Evolutionary conservation across 208 protist genomes (phyloP).

Genomic region (Crithidia thermophila): DNA sequence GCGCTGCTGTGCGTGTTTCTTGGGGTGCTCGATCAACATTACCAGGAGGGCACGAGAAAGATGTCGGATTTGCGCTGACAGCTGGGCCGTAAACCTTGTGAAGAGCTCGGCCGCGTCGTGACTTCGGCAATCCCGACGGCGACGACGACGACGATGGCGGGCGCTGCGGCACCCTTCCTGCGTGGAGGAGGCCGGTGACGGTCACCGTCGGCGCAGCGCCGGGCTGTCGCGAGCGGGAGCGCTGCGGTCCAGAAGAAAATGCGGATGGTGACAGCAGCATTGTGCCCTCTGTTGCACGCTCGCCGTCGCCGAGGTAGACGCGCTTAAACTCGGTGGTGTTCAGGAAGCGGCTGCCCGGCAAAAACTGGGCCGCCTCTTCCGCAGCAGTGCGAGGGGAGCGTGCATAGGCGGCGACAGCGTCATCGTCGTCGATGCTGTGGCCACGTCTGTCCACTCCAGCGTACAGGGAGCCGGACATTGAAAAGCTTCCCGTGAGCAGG

Average conservation of each 20-base stretch:
- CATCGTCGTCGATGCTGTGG: not conserved
- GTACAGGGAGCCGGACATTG: too few species aligned
- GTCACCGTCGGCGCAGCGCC: too few species aligned
- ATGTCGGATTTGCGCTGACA: too few species aligned
- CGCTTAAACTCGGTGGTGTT: constrained; percentile 49
- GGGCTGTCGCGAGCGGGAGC: too few species aligned
- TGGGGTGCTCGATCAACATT: not conserved
- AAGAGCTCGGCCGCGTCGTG: not conserved
- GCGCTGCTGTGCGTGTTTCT: not conserved
- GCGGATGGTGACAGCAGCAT: not conserved
- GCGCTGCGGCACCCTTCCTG: not conserved
- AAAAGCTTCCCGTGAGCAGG: too few species aligned
- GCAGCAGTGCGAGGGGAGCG: constrained; percentile 25
- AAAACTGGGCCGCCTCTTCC: constrained; percentile 7
- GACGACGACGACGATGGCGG: not conserved
- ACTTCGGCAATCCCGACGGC: not conserved
- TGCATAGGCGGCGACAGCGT: constrained; percentile 26
- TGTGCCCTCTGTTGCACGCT: not conserved
- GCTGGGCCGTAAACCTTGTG: not conserved
- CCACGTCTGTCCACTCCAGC: too few species aligned
- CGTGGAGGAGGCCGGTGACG: too few species aligned
- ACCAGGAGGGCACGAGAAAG: too few species aligned
- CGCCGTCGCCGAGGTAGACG: constrained; percentile 39
- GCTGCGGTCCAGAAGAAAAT: not conserved
- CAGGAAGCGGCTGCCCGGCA: constrained; percentile 40